phyloP scores from a whole-genome alignment of 2,329 filamentous ascomycete species.

The Diaporthe longicolla region DNA sequence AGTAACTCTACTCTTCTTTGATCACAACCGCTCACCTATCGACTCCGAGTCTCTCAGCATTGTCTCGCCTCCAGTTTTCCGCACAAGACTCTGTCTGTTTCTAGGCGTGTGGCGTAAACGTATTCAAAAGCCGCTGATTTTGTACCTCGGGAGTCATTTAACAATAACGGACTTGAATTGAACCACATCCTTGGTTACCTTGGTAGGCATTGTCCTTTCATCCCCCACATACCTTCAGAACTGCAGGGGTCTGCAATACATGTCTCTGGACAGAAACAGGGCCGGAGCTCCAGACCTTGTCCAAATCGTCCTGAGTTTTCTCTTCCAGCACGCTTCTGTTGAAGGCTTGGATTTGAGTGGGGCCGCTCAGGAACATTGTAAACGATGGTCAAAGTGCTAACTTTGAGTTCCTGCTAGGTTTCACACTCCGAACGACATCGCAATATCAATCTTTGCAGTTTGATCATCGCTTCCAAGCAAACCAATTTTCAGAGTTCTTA shows the following conservation, averaged over 20 bases:
- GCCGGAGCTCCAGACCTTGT: neutral
- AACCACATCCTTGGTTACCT: constrained; percentile 10
- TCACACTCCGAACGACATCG: constrained; percentile 9
- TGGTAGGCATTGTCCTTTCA: neutral
- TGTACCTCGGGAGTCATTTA: constrained; percentile 24
- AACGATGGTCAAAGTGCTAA: neutral
- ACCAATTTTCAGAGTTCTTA: neutral
- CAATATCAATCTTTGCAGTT: neutral
- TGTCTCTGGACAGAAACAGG: neutral
- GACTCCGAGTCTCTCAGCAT: constrained; percentile 3
- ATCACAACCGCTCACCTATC: constrained; percentile 1
- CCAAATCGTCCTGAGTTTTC: neutral
- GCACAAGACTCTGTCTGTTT: constrained; percentile 25
- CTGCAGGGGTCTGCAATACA: neutral
- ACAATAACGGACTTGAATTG: neutral
- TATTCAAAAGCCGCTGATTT: constrained; percentile 35
- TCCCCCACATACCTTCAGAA: neutral
- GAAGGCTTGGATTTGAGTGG: neutral
- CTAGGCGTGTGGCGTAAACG: constrained; percentile 38
- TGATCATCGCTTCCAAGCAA: constrained; percentile 16
- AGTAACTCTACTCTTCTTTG: constrained; percentile 24
- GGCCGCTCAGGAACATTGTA: neutral
- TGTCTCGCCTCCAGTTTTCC: constrained; percentile 11
- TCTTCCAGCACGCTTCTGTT: too few relatives aligned
- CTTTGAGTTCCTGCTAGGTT: neutral